These are phyloP conservation scores for Bidens hawaiensis DNA, from an alignment of 140 eudicot species.

Conservation along the genomic window DNA sequence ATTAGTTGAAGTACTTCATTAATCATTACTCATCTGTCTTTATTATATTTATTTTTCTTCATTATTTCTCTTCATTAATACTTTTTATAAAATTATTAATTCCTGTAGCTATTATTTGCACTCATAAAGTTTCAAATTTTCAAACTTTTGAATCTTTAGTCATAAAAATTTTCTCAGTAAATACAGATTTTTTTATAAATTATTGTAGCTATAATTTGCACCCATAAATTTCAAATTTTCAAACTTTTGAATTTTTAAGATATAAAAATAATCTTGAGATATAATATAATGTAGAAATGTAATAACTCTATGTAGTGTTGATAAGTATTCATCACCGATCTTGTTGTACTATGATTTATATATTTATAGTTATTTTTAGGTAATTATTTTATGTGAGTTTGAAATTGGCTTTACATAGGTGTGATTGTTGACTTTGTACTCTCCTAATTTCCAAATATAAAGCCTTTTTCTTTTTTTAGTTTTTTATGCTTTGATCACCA, in stretches of 20 bases:
- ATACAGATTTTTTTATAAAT: too few species aligned
- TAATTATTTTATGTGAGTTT: slow-evolving; percentile 15
- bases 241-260: slow-evolving; percentile 1
- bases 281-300: too few species aligned
- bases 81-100: not conserved
- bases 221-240: not conserved
- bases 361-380: not conserved
- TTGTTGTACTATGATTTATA: too few species aligned
- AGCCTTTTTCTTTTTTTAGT: slow-evolving; percentile 14
- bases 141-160: slow-evolving; percentile 1
- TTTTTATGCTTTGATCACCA: slow-evolving; percentile 7
- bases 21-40: slow-evolving; percentile 17
- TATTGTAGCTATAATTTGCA: not conserved
- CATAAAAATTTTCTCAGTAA: too few species aligned
- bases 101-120: not conserved
- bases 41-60: not conserved
- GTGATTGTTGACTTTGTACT: slow-evolving; percentile 28
- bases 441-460: slow-evolving; percentile 10
- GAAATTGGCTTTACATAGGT: slow-evolving; percentile 29
- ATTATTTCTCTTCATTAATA: not conserved
- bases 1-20: slow-evolving; percentile 12
- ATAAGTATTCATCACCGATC: too few species aligned
- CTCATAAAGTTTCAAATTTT: not conserved
- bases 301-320: too few species aligned
- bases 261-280: too few species aligned